A percentile compares a stretch with the other conserved stretches of the same genome.
These are phyloP conservation scores for Penicillium daleae DNA, from an alignment of 495 filamentous ascomycete genomes.

Conservation along the genomic window DNA sequence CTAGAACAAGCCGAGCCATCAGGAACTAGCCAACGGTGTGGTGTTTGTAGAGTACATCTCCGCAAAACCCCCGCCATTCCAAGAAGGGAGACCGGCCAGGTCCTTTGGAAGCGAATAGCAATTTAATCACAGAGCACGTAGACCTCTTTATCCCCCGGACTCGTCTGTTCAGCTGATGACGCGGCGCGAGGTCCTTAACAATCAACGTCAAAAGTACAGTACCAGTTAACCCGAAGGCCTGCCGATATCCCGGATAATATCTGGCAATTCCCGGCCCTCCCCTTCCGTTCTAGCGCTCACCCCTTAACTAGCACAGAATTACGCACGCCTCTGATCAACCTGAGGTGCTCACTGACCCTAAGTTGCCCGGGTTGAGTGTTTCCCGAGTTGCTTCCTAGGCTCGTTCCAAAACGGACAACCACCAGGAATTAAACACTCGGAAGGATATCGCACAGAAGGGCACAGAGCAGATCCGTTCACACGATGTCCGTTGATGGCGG, in stretches of 20 bases:
- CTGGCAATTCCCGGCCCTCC: too few species aligned
- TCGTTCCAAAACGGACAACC: too few species aligned
- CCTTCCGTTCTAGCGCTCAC: too few species aligned
- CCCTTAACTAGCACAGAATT: too few species aligned
- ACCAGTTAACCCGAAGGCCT: neutral
- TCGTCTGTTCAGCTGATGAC: neutral
- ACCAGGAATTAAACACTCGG: too few species aligned
- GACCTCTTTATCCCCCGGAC: neutral
- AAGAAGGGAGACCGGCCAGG: neutral
- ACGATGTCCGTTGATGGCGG: too few species aligned
- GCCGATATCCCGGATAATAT: neutral
- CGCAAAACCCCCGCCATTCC: neutral
- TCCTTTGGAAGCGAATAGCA: neutral
- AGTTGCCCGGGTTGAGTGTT: too few species aligned
- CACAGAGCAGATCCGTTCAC: neutral
- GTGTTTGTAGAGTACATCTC: neutral
- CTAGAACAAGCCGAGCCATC: conserved; percentile 5
- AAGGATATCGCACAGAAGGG: neutral
- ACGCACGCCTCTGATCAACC: too few species aligned
- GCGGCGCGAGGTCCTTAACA: too few species aligned
- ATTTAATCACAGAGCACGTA: neutral
- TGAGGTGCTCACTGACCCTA: too few species aligned
- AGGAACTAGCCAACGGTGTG: conserved; percentile 7
- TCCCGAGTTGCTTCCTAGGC: too few species aligned
- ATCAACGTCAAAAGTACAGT: neutral